phyloP scores from a whole-genome alignment of 495 filamentous ascomycete genomes.

The Collariella sp. region DNA sequence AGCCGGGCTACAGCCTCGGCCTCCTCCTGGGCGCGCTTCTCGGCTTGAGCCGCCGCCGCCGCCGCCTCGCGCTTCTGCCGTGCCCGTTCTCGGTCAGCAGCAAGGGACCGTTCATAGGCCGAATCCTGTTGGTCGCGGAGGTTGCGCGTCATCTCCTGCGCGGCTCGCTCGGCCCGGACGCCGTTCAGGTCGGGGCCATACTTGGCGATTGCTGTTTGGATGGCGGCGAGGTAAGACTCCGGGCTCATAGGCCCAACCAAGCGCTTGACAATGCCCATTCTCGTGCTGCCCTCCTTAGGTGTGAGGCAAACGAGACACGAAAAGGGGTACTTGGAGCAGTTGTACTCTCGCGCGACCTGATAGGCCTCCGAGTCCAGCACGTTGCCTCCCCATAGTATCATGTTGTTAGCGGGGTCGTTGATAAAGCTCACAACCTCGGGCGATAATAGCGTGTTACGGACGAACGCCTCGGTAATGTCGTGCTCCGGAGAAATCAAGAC shows the following conservation, averaged over 20 bases:
- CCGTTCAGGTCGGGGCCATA: constrained; percentile 60
- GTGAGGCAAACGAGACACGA: constrained; percentile 77
- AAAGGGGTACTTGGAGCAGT: constrained; percentile 85
- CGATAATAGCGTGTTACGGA: constrained; percentile 69
- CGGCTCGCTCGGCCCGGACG: constrained; percentile 58
- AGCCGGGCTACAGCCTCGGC: constrained; percentile 53
- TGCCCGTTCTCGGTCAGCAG: constrained; percentile 75
- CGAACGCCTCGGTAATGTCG: constrained; percentile 80
- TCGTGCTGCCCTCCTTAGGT: constrained; percentile 64
- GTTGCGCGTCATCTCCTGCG: constrained; percentile 67
- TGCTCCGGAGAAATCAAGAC: constrained; percentile 85
- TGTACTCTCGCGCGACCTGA: constrained; percentile 73
- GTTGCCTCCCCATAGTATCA: constrained; percentile 85
- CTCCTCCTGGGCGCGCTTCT: constrained; percentile 46
- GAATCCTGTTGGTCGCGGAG: constrained; percentile 78
- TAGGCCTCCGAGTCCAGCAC: constrained; percentile 89
- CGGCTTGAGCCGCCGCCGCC: constrained; percentile 53
- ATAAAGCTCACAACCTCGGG: constrained; percentile 65
- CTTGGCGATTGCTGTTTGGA: constrained; percentile 60
- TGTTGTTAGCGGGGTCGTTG: constrained; percentile 59
- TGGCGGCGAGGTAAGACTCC: constrained; percentile 56
- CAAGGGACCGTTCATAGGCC: constrained; percentile 85
- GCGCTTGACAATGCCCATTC: constrained; percentile 79
- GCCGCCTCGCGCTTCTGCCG: constrained; percentile 65
- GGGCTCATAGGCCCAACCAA: constrained; percentile 60